Evolutionary conservation across 768 basidiomycete genomes (phyloP).

Genomic region (Podaxis sp.): DNA sequence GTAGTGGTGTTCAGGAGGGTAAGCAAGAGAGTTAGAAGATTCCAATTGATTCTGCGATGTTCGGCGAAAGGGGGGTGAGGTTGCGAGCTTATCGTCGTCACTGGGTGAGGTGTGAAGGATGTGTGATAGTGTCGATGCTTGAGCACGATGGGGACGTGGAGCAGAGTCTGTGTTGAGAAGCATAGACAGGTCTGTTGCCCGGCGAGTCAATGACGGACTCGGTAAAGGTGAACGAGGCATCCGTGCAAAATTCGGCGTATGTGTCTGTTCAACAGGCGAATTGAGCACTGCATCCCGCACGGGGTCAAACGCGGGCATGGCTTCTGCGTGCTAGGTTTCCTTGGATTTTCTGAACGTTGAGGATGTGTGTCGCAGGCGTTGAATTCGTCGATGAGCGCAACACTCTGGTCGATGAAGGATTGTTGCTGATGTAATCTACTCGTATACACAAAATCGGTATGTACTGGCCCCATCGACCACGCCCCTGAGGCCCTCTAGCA

Average conservation of each 20-base stretch:
- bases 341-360: neutral
- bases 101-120: slow-evolving; percentile 31
- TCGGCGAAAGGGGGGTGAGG: slow-evolving; percentile 30
- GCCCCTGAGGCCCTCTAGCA: neutral
- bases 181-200: slow-evolving; percentile 76
- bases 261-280: slow-evolving; percentile 58
- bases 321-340: no score
- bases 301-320: slow-evolving; percentile 80
- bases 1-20: slow-evolving; percentile 9
- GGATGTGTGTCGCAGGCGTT: neutral
- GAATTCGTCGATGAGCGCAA: slow-evolving; percentile 17
- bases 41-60: slow-evolving; percentile 19
- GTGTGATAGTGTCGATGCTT: slow-evolving; percentile 45
- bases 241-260: slow-evolving; percentile 26
- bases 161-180: slow-evolving; percentile 67
- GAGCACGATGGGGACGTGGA: slow-evolving; percentile 20
- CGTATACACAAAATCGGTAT: neutral
- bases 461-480: no score
- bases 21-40: slow-evolving; percentile 17
- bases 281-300: slow-evolving; percentile 86
- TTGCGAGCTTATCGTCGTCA: slow-evolving; percentile 32
- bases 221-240: slow-evolving; percentile 36
- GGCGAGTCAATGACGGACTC: slow-evolving; percentile 51
- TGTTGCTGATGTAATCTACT: slow-evolving; percentile 27
- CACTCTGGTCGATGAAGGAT: slow-evolving; percentile 15